Evolutionary conservation across 169 alveolate genomes (phyloP), one percentile per base, ranked within the genome.

Genomic region (Babesia sp.): DNA sequence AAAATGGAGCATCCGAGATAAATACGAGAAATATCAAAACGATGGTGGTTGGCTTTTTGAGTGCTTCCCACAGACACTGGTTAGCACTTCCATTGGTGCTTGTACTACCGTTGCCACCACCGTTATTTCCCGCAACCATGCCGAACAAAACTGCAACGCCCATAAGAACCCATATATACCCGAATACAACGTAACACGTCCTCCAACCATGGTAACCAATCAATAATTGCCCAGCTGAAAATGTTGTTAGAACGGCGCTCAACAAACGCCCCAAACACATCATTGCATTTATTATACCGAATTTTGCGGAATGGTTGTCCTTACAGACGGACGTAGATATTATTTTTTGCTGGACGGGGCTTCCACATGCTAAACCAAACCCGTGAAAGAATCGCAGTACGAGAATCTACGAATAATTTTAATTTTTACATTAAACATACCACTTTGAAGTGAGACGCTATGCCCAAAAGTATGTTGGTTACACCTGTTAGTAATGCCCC

Each of bases 1-100:
- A 69, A 91, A 95, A 91, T 20, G 97, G 97, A 31, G 92, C 92
- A 9, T 96, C 92, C n/a, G 95, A 92, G 20, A 92, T 66, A 67
- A 90, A 70, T 48, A 90, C 71, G 41, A 78, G 20, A 26, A 84
- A n/a, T 2, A 55, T 33, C 33, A 55, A 14, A 7, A 76, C 9
- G 3, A 24, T 6, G 3, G 82, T 45, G 11, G 74, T 64, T 8
- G 2, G 2, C 20, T n/a, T 77, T 22, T 18, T 56, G 34, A 76
- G 44, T 8, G 28, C 20, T 12, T 20, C 18, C 33, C 56, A 20
- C 28, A 48, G 20, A n/a, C n/a, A n/a, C 6, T 48, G 12, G 20
- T 12, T 6, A 20, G 9, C 12, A 8, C 20, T 16, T 41, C 50
- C 50, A 12, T 41, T 16, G 50, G 22, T 16, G 16, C 16, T 41